phyloP scores from a whole-genome alignment of 225 moss, liverwort and hornwort genomes.

The Antitrichia curtipendula region DNA sequence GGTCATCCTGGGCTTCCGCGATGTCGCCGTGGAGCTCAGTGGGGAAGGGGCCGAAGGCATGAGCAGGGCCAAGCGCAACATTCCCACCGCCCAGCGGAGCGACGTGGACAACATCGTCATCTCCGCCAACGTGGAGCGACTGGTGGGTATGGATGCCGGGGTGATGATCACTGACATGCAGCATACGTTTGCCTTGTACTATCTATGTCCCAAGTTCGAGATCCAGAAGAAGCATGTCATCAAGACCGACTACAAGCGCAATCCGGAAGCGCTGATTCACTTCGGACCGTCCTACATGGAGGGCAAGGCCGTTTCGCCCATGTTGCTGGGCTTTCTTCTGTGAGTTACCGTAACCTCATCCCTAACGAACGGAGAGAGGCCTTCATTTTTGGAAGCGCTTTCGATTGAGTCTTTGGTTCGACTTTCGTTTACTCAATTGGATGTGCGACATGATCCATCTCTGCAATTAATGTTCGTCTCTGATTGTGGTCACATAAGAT shows the following conservation, averaged over 20 bases:
- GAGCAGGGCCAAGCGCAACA: slow-evolving; percentile 18
- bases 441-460: background rate
- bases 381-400: background rate
- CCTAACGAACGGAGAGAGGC: background rate
- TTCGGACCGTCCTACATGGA: slow-evolving; percentile 69
- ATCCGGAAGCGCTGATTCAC: slow-evolving; percentile 53
- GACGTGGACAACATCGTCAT: slow-evolving; percentile 74
- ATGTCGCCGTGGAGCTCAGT: slow-evolving; percentile 44
- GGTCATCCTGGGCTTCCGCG: slow-evolving; percentile 51
- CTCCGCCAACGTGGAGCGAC: slow-evolving; percentile 62
- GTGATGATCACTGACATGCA: slow-evolving; percentile 70
- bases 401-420: background rate
- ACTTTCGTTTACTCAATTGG: background rate
- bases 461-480: background rate
- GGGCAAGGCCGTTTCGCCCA: slow-evolving; percentile 62
- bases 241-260: slow-evolving; percentile 29
- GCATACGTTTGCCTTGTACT: slow-evolving; percentile 49
- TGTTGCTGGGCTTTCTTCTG: slow-evolving; percentile 66
- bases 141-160: slow-evolving; percentile 33
- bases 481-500: background rate
- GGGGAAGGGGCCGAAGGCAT: slow-evolving; percentile 15
- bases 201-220: slow-evolving; percentile 57
- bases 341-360: slow-evolving; percentile 10
- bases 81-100: slow-evolving; percentile 55
- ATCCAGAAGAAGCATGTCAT: slow-evolving; percentile 28